phyloP scores from a whole-genome alignment of 345 rosid genomes.

The Ceriops tagal region DNA sequence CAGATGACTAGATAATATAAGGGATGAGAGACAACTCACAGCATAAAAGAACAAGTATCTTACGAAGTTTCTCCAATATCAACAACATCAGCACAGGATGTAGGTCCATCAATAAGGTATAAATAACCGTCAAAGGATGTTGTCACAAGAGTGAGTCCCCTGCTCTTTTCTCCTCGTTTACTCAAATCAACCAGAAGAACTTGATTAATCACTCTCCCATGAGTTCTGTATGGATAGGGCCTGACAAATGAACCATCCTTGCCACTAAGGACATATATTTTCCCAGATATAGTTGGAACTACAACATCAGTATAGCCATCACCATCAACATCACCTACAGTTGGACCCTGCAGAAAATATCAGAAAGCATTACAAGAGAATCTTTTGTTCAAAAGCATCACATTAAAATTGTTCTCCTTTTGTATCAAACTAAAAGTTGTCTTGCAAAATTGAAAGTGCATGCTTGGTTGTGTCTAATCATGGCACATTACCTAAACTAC shows the following conservation, averaged over 20 bases:
- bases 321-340: conserved; percentile 94
- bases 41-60: conserved; percentile 30
- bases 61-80: conserved; percentile 99
- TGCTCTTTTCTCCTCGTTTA: conserved; percentile 69
- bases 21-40: conserved; percentile 2
- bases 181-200: conserved; percentile 89
- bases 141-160: conserved; percentile 86
- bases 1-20: conserved; percentile 8
- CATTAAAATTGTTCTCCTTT: background rate
- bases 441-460: too few species aligned
- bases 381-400: background rate
- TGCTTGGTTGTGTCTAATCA: too few species aligned
- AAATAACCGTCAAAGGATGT: conserved; percentile 96
- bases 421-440: too few species aligned
- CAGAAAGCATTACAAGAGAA: background rate
- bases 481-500: too few species aligned
- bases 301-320: conserved; percentile 96
- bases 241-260: conserved; percentile 84
- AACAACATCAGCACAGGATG: conserved; percentile 94
- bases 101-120: conserved; percentile 96
- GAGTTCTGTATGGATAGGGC: conserved; percentile 96
- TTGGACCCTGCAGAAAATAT: conserved; percentile 61
- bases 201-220: conserved; percentile 98
- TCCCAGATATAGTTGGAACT: conserved; percentile 88
- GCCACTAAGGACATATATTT: conserved; percentile 86